These are phyloP conservation scores for Alternaria ethzedia DNA, from an alignment of 2,329 filamentous ascomycete species.

Conservation along the genomic window DNA sequence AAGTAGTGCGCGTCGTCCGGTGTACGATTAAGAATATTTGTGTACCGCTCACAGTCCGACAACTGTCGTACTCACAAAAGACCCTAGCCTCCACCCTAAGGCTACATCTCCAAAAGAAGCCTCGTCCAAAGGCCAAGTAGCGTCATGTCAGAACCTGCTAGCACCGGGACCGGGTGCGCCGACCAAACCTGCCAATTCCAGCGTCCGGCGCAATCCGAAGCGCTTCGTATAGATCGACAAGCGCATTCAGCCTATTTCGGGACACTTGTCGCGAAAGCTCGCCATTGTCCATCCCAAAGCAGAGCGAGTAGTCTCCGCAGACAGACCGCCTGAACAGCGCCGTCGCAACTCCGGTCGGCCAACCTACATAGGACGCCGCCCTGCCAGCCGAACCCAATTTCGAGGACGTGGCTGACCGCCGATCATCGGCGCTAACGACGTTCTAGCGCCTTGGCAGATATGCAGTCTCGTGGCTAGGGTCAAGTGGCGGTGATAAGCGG, in stretches of 20 bases:
- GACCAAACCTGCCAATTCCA: background rate
- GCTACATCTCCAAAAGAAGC: background rate
- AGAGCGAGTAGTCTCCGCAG: background rate
- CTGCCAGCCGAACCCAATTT: background rate
- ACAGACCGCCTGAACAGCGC: background rate
- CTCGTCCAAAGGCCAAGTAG: background rate
- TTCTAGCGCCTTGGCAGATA: background rate
- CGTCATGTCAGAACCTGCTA: background rate
- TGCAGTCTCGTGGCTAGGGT: background rate
- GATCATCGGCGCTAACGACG: background rate
- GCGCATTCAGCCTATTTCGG: background rate
- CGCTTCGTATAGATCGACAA: background rate
- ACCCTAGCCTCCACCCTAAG: background rate
- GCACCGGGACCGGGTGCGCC: background rate
- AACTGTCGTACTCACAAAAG: background rate
- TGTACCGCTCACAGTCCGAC: background rate
- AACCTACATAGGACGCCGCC: background rate
- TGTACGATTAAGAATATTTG: background rate
- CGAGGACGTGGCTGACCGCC: background rate
- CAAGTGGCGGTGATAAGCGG: background rate
- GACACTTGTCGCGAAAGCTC: background rate
- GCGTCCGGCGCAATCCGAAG: background rate
- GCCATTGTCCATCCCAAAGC: background rate
- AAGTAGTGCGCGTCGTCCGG: background rate
- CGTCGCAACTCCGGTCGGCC: background rate